Evolutionary conservation across 2,329 filamentous ascomycete genomes (phyloP), one percentile per base, ranked within the genome.

Genomic region (Fusarium sublunatum): DNA sequence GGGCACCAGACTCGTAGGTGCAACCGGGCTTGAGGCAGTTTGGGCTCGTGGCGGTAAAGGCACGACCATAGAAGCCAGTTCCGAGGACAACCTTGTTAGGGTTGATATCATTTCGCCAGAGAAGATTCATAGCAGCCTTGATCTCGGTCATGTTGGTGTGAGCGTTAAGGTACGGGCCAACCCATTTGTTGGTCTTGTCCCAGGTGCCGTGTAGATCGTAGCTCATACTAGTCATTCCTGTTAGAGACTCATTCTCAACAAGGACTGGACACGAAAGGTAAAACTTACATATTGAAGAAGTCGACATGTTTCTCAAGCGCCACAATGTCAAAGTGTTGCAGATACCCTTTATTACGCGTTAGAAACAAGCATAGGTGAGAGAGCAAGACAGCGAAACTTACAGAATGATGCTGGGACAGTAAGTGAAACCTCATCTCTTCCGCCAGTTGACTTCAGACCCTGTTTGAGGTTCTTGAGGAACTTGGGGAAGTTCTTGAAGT

Each of bases 131-230:
- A 0, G 70, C 71, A 1, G 61, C 22, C 2, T 78, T 65, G 29
- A 82, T 81, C 59, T 83, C 80, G 1, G 79, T 81, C 6, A 83
- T 42, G 59, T 84, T 82, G 1, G 79, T 81, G 52, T 83, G 81
- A 0, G 73, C 63, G n/a, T 73, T 65, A 9, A 79, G 64, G 13
- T 70, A 68, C 0, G 67, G 32, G 1, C 77, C 78, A 6, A 68
- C 65, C 31, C 35, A 24, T 31, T 60, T 42, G 34, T 42, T 55
- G 2, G 34, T 11, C 9, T 39, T 36, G 50, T 81, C 78, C 78
- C 78, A 81, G 0, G 65, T 49, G 5, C 79, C 80, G 56, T 60
- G 77, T 1, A 81, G 54, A 54, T 82, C 78, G 52, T 81, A 82
- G 1, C 72, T 70, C 71, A 55, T 50, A 22, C 35, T 40, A 24